Evolutionary conservation across 2,329 filamentous ascomycete species (phyloP).

Genomic region (Lasiodiplodia hormozganensis): DNA sequence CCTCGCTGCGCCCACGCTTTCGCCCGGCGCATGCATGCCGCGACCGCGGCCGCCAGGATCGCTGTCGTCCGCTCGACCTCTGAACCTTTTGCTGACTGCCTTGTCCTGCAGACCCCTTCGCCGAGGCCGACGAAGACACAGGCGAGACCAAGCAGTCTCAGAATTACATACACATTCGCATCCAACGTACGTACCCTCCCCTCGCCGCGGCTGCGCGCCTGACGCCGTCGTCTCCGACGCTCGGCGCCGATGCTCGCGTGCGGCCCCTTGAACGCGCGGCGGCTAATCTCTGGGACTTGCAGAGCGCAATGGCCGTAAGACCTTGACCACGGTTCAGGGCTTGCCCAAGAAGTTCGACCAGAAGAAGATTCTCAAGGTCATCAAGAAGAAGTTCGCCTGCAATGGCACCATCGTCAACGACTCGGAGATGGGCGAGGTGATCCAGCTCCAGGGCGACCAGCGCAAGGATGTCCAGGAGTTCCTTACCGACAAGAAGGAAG

Average conservation of each 20-base stretch:
- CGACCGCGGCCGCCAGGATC: background rate
- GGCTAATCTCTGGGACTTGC: constrained; percentile 46
- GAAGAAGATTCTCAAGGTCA: constrained; percentile 99
- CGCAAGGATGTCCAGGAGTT: constrained; percentile 99
- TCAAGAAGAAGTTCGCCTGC: constrained; percentile 99
- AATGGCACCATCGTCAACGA: constrained; percentile 99
- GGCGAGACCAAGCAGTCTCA: constrained; percentile 93
- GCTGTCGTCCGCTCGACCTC: background rate
- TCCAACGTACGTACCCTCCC: constrained; percentile 78
- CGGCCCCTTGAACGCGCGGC: constrained; percentile 10
- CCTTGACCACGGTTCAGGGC: constrained; percentile 98
- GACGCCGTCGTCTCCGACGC: constrained; percentile 3
- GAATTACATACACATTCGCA: constrained; percentile 99
- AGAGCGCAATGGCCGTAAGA: constrained; percentile 99
- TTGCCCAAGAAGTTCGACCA: constrained; percentile 98
- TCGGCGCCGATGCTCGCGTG: background rate
- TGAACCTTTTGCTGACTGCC: constrained; percentile 14
- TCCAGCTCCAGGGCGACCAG: constrained; percentile 99
- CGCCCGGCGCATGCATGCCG: background rate
- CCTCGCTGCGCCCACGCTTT: background rate
- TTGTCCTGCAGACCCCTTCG: constrained; percentile 81
- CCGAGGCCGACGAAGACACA: constrained; percentile 99
- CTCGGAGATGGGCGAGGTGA: constrained; percentile 97
- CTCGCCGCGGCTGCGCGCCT: background rate
- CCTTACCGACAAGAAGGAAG: constrained; percentile 93